phyloP scores from a whole-genome alignment of 306 rosid genomes.

The Cotoneaster glaucophyllus region DNA sequence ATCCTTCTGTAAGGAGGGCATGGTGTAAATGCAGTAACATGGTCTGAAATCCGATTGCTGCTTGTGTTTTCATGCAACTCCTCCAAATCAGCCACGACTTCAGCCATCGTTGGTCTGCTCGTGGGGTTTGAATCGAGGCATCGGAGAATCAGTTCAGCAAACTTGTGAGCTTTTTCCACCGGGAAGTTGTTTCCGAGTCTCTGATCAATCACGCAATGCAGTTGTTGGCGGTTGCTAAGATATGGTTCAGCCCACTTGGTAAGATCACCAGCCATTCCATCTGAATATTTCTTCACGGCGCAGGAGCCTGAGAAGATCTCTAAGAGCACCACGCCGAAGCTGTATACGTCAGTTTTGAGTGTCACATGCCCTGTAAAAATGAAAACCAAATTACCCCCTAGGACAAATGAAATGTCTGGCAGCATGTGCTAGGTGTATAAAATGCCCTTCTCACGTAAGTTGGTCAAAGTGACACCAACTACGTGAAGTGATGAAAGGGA shows the following conservation, averaged over 20 bases:
- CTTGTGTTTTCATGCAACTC: conserved; percentile 10
- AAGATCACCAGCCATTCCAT: conserved; percentile 26
- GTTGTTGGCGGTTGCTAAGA: conserved; percentile 10
- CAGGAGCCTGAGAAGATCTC: conserved; percentile 31
- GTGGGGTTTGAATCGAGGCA: conserved; percentile 25
- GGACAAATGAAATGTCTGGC: background rate
- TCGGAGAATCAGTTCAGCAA: conserved; percentile 22
- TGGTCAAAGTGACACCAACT: background rate
- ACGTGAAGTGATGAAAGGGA: background rate
- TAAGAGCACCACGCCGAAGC: conserved; percentile 48
- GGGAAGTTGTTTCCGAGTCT: conserved; percentile 24
- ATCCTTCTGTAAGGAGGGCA: conserved; percentile 11
- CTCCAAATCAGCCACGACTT: conserved; percentile 28
- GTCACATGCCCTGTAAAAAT: conserved; percentile 37
- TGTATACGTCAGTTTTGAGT: conserved; percentile 32
- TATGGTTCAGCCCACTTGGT: conserved; percentile 26
- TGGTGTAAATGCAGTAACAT: background rate
- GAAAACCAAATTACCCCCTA: background rate
- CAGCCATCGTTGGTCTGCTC: conserved; percentile 29
- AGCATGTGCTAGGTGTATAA: background rate
- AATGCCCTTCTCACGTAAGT: background rate
- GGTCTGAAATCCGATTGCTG: background rate
- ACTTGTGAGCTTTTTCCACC: conserved; percentile 19
- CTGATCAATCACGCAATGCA: conserved; percentile 21
- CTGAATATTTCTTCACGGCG: conserved; percentile 27